Evolutionary conservation across 2,329 filamentous ascomycete genomes (phyloP).

Genomic region (Diaporthe sp.): DNA sequence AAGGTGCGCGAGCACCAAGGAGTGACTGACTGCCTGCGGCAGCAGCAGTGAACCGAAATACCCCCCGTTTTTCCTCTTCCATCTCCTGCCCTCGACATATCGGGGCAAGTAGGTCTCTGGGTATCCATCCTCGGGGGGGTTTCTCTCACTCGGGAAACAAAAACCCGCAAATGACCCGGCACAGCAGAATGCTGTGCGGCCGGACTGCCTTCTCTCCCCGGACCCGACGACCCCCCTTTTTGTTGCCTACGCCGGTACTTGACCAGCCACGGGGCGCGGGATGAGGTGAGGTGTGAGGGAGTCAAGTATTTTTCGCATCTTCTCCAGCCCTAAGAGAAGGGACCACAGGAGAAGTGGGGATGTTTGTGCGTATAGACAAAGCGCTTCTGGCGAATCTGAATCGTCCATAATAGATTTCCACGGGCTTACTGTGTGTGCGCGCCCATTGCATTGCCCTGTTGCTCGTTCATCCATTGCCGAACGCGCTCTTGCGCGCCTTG

Average conservation of each 20-base stretch:
- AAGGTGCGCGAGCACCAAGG: background rate
- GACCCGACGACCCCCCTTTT: no score
- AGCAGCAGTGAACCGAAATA: background rate
- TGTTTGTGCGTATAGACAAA: background rate
- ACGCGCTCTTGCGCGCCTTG: slow-evolving; percentile 30
- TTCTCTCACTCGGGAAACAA: background rate
- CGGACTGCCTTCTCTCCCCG: background rate
- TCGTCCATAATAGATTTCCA: background rate
- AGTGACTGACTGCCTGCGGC: background rate
- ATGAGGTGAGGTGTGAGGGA: no score
- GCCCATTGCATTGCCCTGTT: background rate
- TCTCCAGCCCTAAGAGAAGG: background rate
- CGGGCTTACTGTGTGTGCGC: no score
- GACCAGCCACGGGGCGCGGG: background rate
- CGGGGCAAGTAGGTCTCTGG: background rate
- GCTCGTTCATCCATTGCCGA: background rate
- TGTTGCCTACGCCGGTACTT: background rate
- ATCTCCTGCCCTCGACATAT: no score
- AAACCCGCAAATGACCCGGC: background rate
- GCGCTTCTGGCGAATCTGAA: background rate
- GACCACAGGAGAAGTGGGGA: background rate
- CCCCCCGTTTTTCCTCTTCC: no score
- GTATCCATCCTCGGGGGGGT: background rate
- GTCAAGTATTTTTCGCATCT: background rate
- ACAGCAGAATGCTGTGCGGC: background rate